phyloP scores from a whole-genome alignment of 306 rosid genomes.

The Citrullus amarus region DNA sequence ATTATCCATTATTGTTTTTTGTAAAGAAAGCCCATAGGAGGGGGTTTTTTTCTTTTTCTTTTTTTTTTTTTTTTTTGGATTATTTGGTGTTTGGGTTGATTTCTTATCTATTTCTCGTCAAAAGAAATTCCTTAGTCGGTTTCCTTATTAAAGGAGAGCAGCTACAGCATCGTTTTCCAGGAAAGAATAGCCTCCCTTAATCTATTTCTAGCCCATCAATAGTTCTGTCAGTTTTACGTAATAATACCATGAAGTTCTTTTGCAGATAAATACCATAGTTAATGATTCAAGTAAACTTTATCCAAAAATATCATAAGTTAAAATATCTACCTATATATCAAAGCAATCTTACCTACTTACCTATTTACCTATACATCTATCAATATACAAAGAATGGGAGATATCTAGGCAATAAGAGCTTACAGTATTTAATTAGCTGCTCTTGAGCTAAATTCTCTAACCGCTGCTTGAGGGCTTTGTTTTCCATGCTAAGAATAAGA shows the following conservation, averaged over 20 bases:
- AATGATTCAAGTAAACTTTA: background rate
- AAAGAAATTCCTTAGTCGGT: background rate
- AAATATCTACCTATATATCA: background rate
- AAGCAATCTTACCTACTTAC: background rate
- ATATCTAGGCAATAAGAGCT: constrained; percentile 22
- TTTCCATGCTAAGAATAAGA: constrained; percentile 89
- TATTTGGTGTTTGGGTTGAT: background rate
- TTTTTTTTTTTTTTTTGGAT: background rate
- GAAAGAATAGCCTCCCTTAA: background rate
- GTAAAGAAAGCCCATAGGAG: background rate
- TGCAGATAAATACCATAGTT: background rate
- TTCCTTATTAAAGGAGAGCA: background rate
- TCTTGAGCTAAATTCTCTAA: constrained; percentile 86
- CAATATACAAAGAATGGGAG: background rate
- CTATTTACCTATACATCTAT: background rate
- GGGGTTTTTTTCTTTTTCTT: background rate
- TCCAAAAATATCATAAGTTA: background rate
- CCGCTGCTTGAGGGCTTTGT: constrained; percentile 95
- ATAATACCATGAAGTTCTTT: background rate
- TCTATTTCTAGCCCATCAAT: background rate
- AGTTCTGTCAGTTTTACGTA: background rate
- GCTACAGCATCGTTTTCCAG: background rate
- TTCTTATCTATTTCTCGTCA: background rate
- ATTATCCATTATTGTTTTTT: background rate
- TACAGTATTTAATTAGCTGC: constrained; percentile 88